A percentile compares a stretch with the other conserved stretches of the same genome.
These are phyloP conservation scores for Pythium coloratum DNA, from an alignment of 352 stramenopile species.

Conservation along the genomic window DNA sequence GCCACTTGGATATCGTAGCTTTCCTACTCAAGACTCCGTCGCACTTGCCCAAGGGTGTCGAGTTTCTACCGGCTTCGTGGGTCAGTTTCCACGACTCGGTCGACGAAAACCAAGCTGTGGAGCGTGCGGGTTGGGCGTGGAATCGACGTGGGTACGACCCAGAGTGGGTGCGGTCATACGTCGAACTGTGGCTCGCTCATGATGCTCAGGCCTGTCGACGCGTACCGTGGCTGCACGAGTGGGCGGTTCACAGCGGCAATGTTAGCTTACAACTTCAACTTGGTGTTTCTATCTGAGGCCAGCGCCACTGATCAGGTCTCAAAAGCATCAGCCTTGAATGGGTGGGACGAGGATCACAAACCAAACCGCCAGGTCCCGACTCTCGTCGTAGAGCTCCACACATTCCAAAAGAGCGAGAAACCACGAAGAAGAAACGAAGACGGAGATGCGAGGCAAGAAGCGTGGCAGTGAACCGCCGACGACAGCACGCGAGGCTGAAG, in stretches of 20 bases:
- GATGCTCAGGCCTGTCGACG: background rate
- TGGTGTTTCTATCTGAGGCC: too few relatives aligned
- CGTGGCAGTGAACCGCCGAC: too few relatives aligned
- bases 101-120: background rate
- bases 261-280: too few relatives aligned
- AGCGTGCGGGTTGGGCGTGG: background rate
- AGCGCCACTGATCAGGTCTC: too few relatives aligned
- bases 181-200: conserved; percentile 16
- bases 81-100: conserved; percentile 15
- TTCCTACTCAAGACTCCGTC: conserved; percentile 10
- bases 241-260: conserved; percentile 9
- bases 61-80: conserved; percentile 10
- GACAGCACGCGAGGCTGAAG: too few relatives aligned
- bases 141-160: conserved; percentile 4
- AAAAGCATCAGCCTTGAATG: too few relatives aligned
- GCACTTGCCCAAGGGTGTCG: conserved; percentile 15
- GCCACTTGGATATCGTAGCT: conserved; percentile 18
- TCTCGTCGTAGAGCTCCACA: too few relatives aligned
- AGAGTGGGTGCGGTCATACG: conserved; percentile 11
- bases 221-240: conserved; percentile 10
- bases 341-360: too few relatives aligned
- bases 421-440: too few relatives aligned
- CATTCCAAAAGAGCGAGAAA: too few relatives aligned
- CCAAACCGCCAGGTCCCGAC: too few relatives aligned
- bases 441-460: too few relatives aligned